Evolutionary conservation across 371 early-diverging fungal genomes (phyloP).

Genomic region (Synchytrium microbalum): DNA sequence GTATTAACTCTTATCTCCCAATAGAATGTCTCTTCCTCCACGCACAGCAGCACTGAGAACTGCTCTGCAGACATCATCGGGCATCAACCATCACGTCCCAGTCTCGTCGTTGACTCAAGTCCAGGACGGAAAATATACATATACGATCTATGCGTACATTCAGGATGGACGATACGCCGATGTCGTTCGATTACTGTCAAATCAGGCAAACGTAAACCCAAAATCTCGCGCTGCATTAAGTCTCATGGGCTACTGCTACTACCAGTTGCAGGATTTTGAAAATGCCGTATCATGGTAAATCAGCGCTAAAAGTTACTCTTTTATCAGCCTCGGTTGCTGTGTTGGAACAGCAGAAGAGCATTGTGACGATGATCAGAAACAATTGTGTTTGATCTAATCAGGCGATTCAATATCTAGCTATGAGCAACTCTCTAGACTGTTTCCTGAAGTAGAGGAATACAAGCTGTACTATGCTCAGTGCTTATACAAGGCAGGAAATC

Average conservation of each 20-base stretch:
- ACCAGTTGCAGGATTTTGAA: constrained; percentile 38
- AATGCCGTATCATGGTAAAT: constrained; percentile 34
- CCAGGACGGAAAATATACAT: constrained; percentile 40
- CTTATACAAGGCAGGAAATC: constrained; percentile 41
- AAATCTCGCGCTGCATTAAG: constrained; percentile 34
- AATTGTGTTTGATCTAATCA: constrained; percentile 8
- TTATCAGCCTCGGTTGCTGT: not conserved
- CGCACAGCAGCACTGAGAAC: too few relatives aligned
- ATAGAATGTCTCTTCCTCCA: not conserved
- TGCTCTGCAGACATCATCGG: too few relatives aligned
- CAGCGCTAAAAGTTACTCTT: not conserved
- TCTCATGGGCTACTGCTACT: constrained; percentile 42
- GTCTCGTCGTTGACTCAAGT: constrained; percentile 22
- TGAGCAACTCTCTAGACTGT: constrained; percentile 36
- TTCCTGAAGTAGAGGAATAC: constrained; percentile 41
- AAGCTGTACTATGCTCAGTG: constrained; percentile 43
- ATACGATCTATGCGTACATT: constrained; percentile 41
- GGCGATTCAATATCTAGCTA: constrained; percentile 23
- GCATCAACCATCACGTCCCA: too few relatives aligned
- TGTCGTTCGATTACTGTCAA: constrained; percentile 37
- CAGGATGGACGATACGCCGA: constrained; percentile 36
- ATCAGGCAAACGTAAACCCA: constrained; percentile 27
- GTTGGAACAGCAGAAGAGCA: too few relatives aligned
- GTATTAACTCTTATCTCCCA: too few relatives aligned
- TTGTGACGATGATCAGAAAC: not conserved